Base-by-base conservation (phyloP, 1,284 basidiomycete genomes). In the Mycosarcoma mackinlayi region DNA sequence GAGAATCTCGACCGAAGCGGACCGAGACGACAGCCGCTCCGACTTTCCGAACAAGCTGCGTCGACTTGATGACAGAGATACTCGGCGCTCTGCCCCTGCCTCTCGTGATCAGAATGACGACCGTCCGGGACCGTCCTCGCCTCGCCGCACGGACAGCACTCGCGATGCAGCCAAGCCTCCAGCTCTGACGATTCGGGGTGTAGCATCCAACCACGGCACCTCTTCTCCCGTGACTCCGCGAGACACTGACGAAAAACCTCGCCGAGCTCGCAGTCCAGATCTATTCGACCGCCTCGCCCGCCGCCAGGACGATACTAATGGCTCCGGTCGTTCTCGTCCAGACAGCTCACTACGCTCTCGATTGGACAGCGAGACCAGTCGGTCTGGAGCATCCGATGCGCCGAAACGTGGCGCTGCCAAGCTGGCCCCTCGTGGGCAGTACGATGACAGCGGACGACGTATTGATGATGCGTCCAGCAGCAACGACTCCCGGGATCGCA, bases 341-440 rank as follows among this genome's bases (percentile, higher is more conserved):
- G 40, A 61, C 9, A 52, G 39, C 25, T 49, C 54, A 1, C 37
- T 57, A 8, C 54, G 61, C 46, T 64, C 61, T 6, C 53, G 57
- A 24, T 49, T 53, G 10, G 53, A 53, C 10, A 47, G 9, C 7
- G 45, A 53, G 2, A 14, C 35, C 4, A 28, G 30, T 19, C 42
- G 52, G 14, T 21, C 49, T 11, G 38, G 35, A 10, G 10, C 42
- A 21, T 39, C 25, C 9, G 56, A 65, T 19, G 6, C 40, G 16
- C 25, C 57, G 0, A 35, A 45, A 21, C 57, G 57, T 18, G 28
- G 42, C 19, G 31, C 24, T 16, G 28, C 59, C 18, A 63, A 59
- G 30, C 57, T 65, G 13, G 67, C 67, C 16, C 67, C 67, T 10
- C 21, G 61, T 19, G 61, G 61, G 18, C 49, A 41, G 24, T 71